Evolutionary conservation across 139 green algal species (phyloP).

Genomic region (Chlorella sp.): DNA sequence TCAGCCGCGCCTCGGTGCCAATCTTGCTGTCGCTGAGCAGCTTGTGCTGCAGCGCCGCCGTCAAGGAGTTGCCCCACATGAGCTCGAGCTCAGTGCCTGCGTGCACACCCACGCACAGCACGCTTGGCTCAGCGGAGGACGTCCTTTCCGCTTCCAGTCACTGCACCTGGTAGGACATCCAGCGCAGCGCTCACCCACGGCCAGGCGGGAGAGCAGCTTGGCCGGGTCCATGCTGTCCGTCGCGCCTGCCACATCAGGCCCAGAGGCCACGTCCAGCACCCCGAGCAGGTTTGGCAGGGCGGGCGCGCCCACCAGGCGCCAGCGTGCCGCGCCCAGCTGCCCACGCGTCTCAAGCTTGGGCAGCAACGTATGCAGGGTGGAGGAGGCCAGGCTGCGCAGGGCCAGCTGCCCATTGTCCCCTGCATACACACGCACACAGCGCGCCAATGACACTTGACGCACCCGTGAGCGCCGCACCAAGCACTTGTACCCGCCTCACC

Average conservation of each 20-base stretch:
- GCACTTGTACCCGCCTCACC: too few relatives aligned
- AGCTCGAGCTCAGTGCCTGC: constrained; percentile 86
- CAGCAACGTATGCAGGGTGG: constrained; percentile 83
- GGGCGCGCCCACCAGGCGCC: constrained; percentile 70
- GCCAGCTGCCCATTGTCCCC: constrained; percentile 88
- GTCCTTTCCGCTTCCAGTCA: neutral
- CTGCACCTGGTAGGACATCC: too few relatives aligned
- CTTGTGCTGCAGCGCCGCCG: constrained; percentile 76
- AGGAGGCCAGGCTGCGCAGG: constrained; percentile 76
- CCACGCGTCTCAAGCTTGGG: constrained; percentile 93
- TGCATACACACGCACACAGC: constrained; percentile 6
- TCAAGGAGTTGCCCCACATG: constrained; percentile 52
- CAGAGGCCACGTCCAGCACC: constrained; percentile 20
- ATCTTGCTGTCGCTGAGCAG: constrained; percentile 46
- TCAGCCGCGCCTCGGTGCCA: constrained; percentile 76
- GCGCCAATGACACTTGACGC: neutral
- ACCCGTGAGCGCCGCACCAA: too few relatives aligned
- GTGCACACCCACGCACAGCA: too few relatives aligned
- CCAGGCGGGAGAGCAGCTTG: constrained; percentile 18
- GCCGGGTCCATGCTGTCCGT: constrained; percentile 6
- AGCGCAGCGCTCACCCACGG: too few relatives aligned
- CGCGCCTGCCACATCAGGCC: neutral
- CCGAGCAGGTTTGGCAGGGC: constrained; percentile 41
- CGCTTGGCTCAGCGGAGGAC: too few relatives aligned
- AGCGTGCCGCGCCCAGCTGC: constrained; percentile 63